These are phyloP conservation scores for Strobilomyces confusus DNA, from an alignment of 768 basidiomycete species.

Conservation along the genomic window DNA sequence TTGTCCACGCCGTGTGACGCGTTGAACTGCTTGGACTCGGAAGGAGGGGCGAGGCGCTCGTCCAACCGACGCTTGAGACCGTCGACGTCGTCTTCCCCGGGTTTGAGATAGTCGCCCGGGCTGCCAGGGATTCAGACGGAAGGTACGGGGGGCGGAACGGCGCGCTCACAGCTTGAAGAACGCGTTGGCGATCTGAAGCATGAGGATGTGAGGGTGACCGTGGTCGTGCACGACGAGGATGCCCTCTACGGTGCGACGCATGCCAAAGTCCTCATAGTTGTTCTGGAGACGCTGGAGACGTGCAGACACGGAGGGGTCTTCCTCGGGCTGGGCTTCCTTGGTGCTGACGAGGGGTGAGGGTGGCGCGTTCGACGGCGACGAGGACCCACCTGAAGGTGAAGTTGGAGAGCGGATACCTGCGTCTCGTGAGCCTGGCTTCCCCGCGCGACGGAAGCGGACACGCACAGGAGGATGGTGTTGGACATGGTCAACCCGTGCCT, in stretches of 20 bases:
- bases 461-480: slow-evolving; percentile 50
- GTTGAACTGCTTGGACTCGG: slow-evolving; percentile 71
- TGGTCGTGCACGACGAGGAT: slow-evolving; percentile 84
- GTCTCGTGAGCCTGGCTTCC: not conserved
- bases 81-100: slow-evolving; percentile 88
- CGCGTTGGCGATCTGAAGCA: slow-evolving; percentile 97
- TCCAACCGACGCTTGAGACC: slow-evolving; percentile 89
- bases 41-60: slow-evolving; percentile 80
- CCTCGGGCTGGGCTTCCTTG: slow-evolving; percentile 95
- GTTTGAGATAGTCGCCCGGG: slow-evolving; percentile 98
- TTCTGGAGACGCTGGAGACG: slow-evolving; percentile 91
- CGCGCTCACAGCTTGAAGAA: slow-evolving; percentile 94
- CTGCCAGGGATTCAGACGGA: slow-evolving; percentile 34
- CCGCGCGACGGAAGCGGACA: not conserved
- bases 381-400: slow-evolving; percentile 78
- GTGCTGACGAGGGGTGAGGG: slow-evolving; percentile 50
- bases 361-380: not conserved
- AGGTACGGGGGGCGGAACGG: not conserved
- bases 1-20: slow-evolving; percentile 73
- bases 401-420: slow-evolving; percentile 81
- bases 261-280: slow-evolving; percentile 96
- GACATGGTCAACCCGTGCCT: slow-evolving; percentile 34
- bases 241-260: slow-evolving; percentile 91
- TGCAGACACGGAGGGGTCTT: slow-evolving; percentile 94
- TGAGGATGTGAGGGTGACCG: slow-evolving; percentile 94